phyloP scores from a whole-genome alignment of 1,284 basidiomycete species.

The Phlebopus sp. region DNA sequence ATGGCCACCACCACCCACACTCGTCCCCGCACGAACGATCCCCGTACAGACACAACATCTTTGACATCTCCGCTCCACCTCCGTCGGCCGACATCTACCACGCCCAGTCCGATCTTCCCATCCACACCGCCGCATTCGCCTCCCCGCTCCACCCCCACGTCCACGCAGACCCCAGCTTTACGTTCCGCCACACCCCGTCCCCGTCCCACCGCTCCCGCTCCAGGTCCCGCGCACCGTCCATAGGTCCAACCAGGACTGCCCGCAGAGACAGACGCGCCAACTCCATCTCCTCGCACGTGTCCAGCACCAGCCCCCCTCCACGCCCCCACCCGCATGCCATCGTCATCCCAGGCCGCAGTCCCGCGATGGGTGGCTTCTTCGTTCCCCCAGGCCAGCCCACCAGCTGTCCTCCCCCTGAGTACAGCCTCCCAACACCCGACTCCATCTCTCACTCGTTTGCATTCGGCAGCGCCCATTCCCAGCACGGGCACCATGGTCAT shows the following conservation, averaged over 20 bases:
- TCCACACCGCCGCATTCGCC: constrained; percentile 52
- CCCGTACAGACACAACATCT: constrained; percentile 62
- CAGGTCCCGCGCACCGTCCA: constrained; percentile 44
- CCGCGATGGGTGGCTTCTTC: constrained; percentile 32
- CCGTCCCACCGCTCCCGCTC: constrained; percentile 42
- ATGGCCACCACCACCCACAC: constrained; percentile 29
- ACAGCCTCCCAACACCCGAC: constrained; percentile 34
- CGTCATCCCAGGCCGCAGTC: constrained; percentile 50
- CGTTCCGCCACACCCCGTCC: constrained; percentile 32
- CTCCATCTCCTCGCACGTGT: constrained; percentile 49
- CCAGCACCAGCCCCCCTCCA: constrained; percentile 45
- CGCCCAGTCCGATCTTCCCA: constrained; percentile 4
- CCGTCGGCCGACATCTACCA: constrained; percentile 25
- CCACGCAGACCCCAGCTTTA: constrained; percentile 36
- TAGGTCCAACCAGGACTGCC: constrained; percentile 48
- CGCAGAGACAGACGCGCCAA: constrained; percentile 45
- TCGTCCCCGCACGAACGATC: constrained; percentile 36
- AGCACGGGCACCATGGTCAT: constrained; percentile 11
- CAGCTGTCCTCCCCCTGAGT: constrained; percentile 19
- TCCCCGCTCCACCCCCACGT: constrained; percentile 55
- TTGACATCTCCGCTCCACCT: constrained; percentile 56
- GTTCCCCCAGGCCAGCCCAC: constrained; percentile 28
- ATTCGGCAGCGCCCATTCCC: constrained; percentile 6
- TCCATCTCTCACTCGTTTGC: constrained; percentile 32
- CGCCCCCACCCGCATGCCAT: constrained; percentile 49